Evolutionary conservation across 768 basidiomycete species (phyloP).

Genomic region (Lentinula lateritia): DNA sequence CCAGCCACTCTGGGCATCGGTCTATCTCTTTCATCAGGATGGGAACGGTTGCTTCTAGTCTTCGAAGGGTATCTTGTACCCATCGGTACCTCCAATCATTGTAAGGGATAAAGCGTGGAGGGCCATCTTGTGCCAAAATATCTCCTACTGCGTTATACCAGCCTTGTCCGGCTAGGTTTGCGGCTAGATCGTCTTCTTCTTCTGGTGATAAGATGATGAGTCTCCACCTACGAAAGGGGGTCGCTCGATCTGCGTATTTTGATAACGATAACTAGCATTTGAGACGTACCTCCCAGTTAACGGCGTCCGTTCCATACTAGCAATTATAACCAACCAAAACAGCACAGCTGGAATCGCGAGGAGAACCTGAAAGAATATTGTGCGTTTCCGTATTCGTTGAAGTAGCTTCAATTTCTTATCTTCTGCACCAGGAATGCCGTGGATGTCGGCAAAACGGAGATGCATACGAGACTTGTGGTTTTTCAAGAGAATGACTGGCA

Average conservation of each 20-base stretch:
- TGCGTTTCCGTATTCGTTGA: slow-evolving; percentile 43
- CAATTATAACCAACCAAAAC: slow-evolving; percentile 65
- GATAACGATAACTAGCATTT: neutral
- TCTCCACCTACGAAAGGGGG: slow-evolving; percentile 58
- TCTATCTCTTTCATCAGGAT: slow-evolving; percentile 55
- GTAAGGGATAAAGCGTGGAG: slow-evolving; percentile 58
- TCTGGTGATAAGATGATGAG: slow-evolving; percentile 87
- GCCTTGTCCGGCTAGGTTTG: slow-evolving; percentile 73
- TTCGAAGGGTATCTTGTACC: slow-evolving; percentile 76
- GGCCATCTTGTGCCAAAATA: slow-evolving; percentile 63
- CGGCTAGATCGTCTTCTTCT: slow-evolving; percentile 87
- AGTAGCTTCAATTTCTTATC: slow-evolving; percentile 45
- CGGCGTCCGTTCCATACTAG: slow-evolving; percentile 73
- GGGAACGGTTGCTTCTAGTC: slow-evolving; percentile 72
- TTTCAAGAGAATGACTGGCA: slow-evolving; percentile 62
- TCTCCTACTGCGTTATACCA: slow-evolving; percentile 84
- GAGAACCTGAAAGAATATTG: slow-evolving; percentile 45
- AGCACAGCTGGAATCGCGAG: slow-evolving; percentile 55
- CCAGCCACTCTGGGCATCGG: slow-evolving; percentile 50
- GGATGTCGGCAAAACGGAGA: slow-evolving; percentile 45
- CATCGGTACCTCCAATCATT: slow-evolving; percentile 89
- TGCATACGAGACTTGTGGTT: slow-evolving; percentile 46
- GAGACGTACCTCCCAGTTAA: slow-evolving; percentile 73
- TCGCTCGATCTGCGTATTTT: neutral
- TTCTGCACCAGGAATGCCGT: slow-evolving; percentile 45